Conservation (phyloP, 2,329 filamentous ascomycete species). For the Claviceps pazoutovae region DNA sequence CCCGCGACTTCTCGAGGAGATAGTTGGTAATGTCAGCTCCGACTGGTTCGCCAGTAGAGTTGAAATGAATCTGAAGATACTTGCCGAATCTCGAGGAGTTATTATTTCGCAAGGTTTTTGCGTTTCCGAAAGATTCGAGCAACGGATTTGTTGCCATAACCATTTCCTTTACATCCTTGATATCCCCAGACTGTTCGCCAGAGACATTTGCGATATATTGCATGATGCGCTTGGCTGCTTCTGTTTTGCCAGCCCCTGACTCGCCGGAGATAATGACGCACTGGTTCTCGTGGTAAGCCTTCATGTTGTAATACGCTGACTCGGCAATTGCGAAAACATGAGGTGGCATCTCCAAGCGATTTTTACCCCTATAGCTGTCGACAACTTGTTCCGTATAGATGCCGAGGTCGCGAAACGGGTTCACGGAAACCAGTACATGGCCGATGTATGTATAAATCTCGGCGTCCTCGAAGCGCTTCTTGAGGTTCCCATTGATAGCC, state of each 20-base stretch:
- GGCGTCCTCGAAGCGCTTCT: slow-evolving; percentile 92
- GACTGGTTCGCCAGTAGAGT: slow-evolving; percentile 75
- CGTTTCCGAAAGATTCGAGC: slow-evolving; percentile 94
- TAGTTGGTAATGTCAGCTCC: slow-evolving; percentile 98
- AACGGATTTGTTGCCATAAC: slow-evolving; percentile 95
- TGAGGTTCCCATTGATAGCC: slow-evolving; percentile 97
- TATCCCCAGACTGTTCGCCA: slow-evolving; percentile 68
- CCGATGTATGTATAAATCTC: slow-evolving; percentile 99
- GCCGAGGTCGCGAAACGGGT: slow-evolving; percentile 91
- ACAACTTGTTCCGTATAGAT: slow-evolving; percentile 95
- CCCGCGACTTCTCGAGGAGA: slow-evolving; percentile 84
- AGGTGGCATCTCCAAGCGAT: slow-evolving; percentile 84
- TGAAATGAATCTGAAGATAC: slow-evolving; percentile 96
- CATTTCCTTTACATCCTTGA: slow-evolving; percentile 98
- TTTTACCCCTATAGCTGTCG: slow-evolving; percentile 91
- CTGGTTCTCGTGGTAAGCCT: slow-evolving; percentile 96
- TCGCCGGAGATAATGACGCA: slow-evolving; percentile 99
- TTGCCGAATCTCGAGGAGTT: slow-evolving; percentile 98
- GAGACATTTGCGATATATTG: slow-evolving; percentile 98
- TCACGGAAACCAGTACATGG: slow-evolving; percentile 97
- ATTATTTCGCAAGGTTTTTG: slow-evolving; percentile 95
- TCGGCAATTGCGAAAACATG: slow-evolving; percentile 98
- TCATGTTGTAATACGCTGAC: slow-evolving; percentile 98
- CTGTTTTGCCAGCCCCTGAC: slow-evolving; percentile 95
- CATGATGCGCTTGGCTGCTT: slow-evolving; percentile 97